These are phyloP conservation scores for Metschnikowia henanensis DNA, from an alignment of 805 yeast species.

Conservation along the genomic window DNA sequence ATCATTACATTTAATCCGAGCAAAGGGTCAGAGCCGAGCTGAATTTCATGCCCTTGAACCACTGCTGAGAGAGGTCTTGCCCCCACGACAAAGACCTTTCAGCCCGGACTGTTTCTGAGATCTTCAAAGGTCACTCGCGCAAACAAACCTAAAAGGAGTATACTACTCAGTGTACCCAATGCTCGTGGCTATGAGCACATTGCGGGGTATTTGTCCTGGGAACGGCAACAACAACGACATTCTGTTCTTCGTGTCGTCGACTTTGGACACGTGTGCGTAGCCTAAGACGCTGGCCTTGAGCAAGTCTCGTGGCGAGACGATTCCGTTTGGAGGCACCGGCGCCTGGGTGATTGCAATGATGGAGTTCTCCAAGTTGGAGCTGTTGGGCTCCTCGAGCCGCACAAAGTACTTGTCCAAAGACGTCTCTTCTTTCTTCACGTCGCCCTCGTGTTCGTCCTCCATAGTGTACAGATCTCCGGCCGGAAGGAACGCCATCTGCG, in stretches of 20 bases:
- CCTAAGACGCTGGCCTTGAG: conserved; percentile 71
- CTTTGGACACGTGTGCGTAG: conserved; percentile 67
- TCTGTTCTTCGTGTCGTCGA: conserved; percentile 72
- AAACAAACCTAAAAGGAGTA: too few species aligned
- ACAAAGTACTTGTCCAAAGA: conserved; percentile 35
- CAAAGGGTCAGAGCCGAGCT: too few species aligned
- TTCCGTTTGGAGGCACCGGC: conserved; percentile 35
- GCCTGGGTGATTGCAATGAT: conserved; percentile 59
- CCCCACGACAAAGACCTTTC: too few species aligned
- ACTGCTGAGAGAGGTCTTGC: too few species aligned
- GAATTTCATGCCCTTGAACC: too few species aligned
- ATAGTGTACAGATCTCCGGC: conserved; percentile 42
- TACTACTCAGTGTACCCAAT: conserved; percentile 84
- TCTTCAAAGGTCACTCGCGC: too few species aligned
- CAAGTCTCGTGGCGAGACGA: conserved; percentile 45
- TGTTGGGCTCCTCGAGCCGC: conserved; percentile 43
- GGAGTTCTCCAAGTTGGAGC: conserved; percentile 68
- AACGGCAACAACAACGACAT: conserved; percentile 79
- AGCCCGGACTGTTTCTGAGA: too few species aligned
- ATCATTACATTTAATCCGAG: too few species aligned
- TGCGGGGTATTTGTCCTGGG: conserved; percentile 81
- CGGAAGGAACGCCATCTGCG: conserved; percentile 40
- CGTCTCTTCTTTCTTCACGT: conserved; percentile 22
- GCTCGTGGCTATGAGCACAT: conserved; percentile 71
- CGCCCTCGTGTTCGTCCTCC: conserved; percentile 22